Percentiles rank a stretch among this genome's conserved stretches.
These are phyloP conservation scores for Aspergillus sclerotiicarbonarius DNA, from an alignment of 495 filamentous ascomycete genomes.

Conservation along the genomic window DNA sequence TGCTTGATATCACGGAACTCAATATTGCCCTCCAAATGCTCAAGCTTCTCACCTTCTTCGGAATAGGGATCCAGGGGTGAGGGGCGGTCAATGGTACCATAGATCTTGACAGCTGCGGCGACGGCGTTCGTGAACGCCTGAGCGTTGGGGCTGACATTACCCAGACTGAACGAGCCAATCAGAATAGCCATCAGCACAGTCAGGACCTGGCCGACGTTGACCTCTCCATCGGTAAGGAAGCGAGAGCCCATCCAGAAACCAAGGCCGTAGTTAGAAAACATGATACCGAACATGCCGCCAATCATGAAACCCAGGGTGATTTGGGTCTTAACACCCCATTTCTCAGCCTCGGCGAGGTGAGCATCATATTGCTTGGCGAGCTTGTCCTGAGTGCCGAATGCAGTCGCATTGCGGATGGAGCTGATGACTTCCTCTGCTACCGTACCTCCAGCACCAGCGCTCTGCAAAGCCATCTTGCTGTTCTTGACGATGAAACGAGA, in stretches of 20 bases:
- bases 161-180: slow-evolving; percentile 87
- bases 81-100: slow-evolving; percentile 82
- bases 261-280: slow-evolving; percentile 87
- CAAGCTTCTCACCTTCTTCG: slow-evolving; percentile 66
- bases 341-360: slow-evolving; percentile 70
- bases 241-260: slow-evolving; percentile 94
- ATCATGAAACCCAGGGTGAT: slow-evolving; percentile 71
- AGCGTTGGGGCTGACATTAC: slow-evolving; percentile 81
- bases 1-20: slow-evolving; percentile 84
- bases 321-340: slow-evolving; percentile 74
- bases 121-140: slow-evolving; percentile 81
- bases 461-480: slow-evolving; percentile 70
- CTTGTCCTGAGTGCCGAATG: slow-evolving; percentile 89
- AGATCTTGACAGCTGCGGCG: slow-evolving; percentile 87
- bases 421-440: slow-evolving; percentile 94
- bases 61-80: slow-evolving; percentile 82
- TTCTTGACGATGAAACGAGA: slow-evolving; percentile 75
- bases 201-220: slow-evolving; percentile 53
- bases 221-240: slow-evolving; percentile 67
- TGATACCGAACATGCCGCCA: slow-evolving; percentile 72
- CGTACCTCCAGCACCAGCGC: slow-evolving; percentile 80
- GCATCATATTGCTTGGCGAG: slow-evolving; percentile 79
- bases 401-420: slow-evolving; percentile 88
- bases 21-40: slow-evolving; percentile 71
- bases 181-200: slow-evolving; percentile 88